Percentiles rank a stretch among this genome's conserved stretches.
phyloP scores from a whole-genome alignment of 2,329 filamentous ascomycete species.

The Apiospora sp. region DNA sequence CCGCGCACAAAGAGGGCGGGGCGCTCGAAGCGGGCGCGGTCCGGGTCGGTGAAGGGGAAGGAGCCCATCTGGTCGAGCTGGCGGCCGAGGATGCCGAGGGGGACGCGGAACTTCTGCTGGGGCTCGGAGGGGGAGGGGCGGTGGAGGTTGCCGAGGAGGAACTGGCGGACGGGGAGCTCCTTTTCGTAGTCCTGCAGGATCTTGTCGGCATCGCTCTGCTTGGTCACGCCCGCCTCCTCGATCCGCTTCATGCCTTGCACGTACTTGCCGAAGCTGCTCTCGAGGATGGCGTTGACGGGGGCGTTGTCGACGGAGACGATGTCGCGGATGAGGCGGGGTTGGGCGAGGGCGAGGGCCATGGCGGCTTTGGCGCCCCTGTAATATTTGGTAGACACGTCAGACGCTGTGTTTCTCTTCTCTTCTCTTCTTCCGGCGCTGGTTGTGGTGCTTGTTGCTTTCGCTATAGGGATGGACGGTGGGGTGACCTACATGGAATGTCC shows the following conservation, averaged over 20 bases:
- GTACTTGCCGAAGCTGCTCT: slow-evolving; percentile 80
- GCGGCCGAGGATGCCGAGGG: slow-evolving; percentile 73
- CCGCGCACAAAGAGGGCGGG: slow-evolving; percentile 84
- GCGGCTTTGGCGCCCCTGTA: slow-evolving; percentile 86
- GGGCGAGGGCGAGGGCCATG: slow-evolving; percentile 82
- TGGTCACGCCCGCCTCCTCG: slow-evolving; percentile 71
- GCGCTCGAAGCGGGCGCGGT: slow-evolving; percentile 73
- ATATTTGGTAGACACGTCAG: slow-evolving; percentile 1
- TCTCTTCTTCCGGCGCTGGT: not conserved
- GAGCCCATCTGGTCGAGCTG: slow-evolving; percentile 81
- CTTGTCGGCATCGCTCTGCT: slow-evolving; percentile 79
- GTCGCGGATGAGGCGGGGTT: slow-evolving; percentile 71
- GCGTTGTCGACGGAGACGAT: slow-evolving; percentile 92
- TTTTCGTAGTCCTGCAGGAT: slow-evolving; percentile 80
- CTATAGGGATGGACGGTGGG: not conserved
- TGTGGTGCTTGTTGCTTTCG: not conserved
- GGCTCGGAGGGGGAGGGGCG: slow-evolving; percentile 56
- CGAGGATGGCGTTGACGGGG: slow-evolving; percentile 80
- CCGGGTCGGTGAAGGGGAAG: slow-evolving; percentile 84
- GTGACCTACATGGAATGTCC: slow-evolving; percentile 85
- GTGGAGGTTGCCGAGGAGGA: slow-evolving; percentile 86
- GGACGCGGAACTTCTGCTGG: slow-evolving; percentile 78
- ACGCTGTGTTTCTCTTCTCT: not conserved
- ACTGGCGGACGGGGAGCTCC: slow-evolving; percentile 83
- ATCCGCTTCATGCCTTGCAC: slow-evolving; percentile 85